Percentiles rank a stretch among this genome's conserved stretches.
Conservation (phyloP, 78 protist genomes). For the Polysphondylium violaceum region DNA sequence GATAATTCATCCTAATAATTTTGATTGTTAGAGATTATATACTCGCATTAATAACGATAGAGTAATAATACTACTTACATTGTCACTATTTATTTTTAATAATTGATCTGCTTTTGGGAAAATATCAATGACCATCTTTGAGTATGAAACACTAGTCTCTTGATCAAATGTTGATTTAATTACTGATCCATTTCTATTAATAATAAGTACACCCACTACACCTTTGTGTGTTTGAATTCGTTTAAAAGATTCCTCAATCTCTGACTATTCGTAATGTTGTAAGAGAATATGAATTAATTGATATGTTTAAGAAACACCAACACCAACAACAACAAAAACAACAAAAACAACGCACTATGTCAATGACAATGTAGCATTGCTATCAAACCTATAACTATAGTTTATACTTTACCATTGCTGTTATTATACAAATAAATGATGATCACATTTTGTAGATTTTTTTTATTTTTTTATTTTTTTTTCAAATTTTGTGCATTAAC, state of each 20-base stretch:
- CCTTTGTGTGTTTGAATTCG: conserved; percentile 63
- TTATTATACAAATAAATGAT: too few species aligned
- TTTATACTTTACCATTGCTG: too few species aligned
- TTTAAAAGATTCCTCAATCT: conserved; percentile 65
- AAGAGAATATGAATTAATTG: neutral
- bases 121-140: conserved; percentile 48
- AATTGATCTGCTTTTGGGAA: conserved; percentile 22
- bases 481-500: too few species aligned
- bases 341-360: too few species aligned
- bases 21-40: neutral
- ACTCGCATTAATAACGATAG: neutral
- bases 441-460: too few species aligned
- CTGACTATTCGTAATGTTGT: neutral
- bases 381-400: too few species aligned
- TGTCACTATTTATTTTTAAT: conserved; percentile 27
- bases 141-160: conserved; percentile 16
- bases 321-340: too few species aligned
- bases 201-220: conserved; percentile 57
- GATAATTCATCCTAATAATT: conserved; percentile 41
- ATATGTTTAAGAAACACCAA: neutral
- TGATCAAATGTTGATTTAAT: conserved; percentile 63
- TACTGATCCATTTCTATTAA: conserved; percentile 50
- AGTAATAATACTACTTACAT: conserved; percentile 1
- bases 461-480: too few species aligned
- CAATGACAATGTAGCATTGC: too few species aligned